Base-by-base conservation (phyloP, 1,284 basidiomycete genomes). In the Grifola frondosa region DNA sequence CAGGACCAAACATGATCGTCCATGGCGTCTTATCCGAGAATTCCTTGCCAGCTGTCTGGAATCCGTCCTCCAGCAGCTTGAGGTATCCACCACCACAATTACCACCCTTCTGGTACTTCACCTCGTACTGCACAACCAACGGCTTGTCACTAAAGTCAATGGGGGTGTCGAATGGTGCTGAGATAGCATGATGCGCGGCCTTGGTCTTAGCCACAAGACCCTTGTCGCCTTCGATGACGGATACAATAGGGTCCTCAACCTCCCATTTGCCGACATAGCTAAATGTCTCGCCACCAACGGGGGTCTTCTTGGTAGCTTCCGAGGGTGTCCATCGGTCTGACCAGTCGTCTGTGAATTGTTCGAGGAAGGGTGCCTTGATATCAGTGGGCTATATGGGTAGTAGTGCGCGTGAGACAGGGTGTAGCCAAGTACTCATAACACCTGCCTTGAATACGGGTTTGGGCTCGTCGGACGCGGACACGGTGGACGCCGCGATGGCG, bases 11-110 rank as follows among this genome's bases (percentile, higher is more conserved):
- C 92, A 96, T 93, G 74, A 97, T 81, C 5, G 91, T 91, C 89
- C 94, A 98, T 43, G 95, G 93, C n/a, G 94, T 97, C 69, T 91
- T 90, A 72, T 97, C 93, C 39, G 88, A 90, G 70, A 97, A 97
- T 64, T 96, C 94, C 71, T 92, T 90, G 48, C 91, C 91, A 51
- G 81, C 86, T 45, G 86, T 88, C 69, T 93, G 87, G 77, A 95
- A 91, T 50, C 92, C 93, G 61, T 92, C 84, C 62, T 90, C 86
- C 40, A 99, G 82, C 45, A 99, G 84, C 75, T 99, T 99, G 73
- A 99, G 72, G 73, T 99, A 99, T 30, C 97, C 97, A 73, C 97
- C 97, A 70, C 97, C 97, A 60, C 97, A 99, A 71, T 96, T 95
- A 47, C 97, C 91, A 46, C 96, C 96, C 71, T 98, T 96, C 75